Evolutionary conservation across 805 yeast species (phyloP), one percentile per base, ranked within the genome.

Genomic region (Isabelozyma rhagii): DNA sequence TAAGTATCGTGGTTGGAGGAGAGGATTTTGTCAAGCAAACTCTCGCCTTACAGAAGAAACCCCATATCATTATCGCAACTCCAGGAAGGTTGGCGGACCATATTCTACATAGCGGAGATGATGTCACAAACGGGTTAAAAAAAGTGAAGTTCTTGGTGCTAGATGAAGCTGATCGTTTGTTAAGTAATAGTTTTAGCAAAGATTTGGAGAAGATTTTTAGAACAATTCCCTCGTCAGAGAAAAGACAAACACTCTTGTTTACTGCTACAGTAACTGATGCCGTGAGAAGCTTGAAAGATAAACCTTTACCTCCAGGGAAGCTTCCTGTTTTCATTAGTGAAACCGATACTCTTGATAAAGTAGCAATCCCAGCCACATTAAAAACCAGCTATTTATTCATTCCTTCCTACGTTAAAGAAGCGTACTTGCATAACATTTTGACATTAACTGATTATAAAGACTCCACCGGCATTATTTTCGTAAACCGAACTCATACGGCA

Each of bases 1-100:
- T 89, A n/a, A 71, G 84, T 6, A 85, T 94, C 11, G 76, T 94
- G 27, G 96, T 94, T 13, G 99, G 99, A 50, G 99, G 99, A 45
- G 96, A 87, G 58, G 96, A 91, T 63, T 89, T 92, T 70, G 83
- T 92, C n/a, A 78, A 85, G 39, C 99, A 94, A 68, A 87, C 96
- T 1, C 69, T 92, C 28, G 85, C 83, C 59, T 75, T 94, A 39
- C 93, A 89, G 63, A 80, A 79, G 46, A 82, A 84, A 58, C 99
- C 99, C 0, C 98, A 94, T 70, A 87, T 94, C 59, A 90, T 94
- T 27, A 86, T 94, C 54, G 99, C 99, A 1, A 94, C 99, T 0
- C 99, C 99, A 0, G 99, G 99, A 13, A 78, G 99, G 62, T 71
- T 94, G 52, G 98, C 98, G 0, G 96, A 90, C 64, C 97, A 93